phyloP scores from a whole-genome alignment of 169 alveolate species.

The Besnoitia besnoiti region DNA sequence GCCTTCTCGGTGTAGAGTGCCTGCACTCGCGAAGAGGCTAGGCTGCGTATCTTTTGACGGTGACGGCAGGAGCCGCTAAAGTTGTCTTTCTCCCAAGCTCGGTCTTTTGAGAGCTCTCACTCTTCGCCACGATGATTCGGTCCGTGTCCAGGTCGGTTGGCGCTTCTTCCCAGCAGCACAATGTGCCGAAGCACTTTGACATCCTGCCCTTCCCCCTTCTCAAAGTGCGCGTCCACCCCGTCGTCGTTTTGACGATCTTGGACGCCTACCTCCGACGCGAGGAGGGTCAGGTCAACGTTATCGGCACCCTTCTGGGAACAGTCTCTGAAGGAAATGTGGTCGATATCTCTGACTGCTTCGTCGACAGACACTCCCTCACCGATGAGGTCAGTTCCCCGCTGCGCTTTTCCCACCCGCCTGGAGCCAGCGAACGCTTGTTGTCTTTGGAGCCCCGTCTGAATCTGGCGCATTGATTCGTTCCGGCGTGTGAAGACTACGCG shows the following conservation, averaged over 20 bases:
- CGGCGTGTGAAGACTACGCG: too few relatives aligned
- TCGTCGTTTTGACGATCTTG: constrained; percentile 88
- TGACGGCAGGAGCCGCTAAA: too few relatives aligned
- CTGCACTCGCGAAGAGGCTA: too few relatives aligned
- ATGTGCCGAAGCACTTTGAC: constrained; percentile 80
- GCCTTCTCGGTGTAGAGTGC: too few relatives aligned
- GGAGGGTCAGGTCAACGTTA: constrained; percentile 88
- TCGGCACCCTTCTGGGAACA: constrained; percentile 90
- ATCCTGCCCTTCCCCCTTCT: constrained; percentile 80
- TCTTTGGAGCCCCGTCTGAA: too few relatives aligned
- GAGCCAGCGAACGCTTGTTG: too few relatives aligned
- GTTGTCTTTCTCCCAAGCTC: too few relatives aligned
- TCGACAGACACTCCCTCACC: constrained; percentile 89
- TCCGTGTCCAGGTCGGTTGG: constrained; percentile 23
- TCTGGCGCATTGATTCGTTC: too few relatives aligned
- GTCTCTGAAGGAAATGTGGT: constrained; percentile 86
- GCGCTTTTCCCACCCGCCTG: too few relatives aligned
- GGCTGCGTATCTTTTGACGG: too few relatives aligned
- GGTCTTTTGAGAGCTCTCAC: too few relatives aligned
- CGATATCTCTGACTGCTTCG: constrained; percentile 92
- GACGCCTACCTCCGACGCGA: constrained; percentile 90
- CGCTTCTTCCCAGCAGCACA: constrained; percentile 37
- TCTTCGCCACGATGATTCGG: background rate
- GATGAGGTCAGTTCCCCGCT: constrained; percentile 81
- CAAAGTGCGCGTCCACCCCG: constrained; percentile 88